Evolutionary conservation across 495 filamentous ascomycete genomes (phyloP).

Genomic region (Daldinia concentrica): DNA sequence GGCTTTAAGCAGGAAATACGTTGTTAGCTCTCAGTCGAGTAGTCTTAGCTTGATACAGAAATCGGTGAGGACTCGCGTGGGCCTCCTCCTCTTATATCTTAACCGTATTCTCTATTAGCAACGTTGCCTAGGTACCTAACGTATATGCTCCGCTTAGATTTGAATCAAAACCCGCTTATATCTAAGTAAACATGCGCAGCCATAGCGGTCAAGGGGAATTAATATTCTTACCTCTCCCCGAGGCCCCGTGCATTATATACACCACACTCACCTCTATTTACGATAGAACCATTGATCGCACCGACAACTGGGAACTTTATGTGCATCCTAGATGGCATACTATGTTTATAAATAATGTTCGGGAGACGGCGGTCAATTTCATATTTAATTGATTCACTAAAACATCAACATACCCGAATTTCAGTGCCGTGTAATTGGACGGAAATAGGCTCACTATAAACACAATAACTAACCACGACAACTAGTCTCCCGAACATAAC

Average conservation of each 20-base stretch:
- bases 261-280: background rate
- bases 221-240: background rate
- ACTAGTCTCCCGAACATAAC: background rate
- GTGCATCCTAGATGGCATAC: background rate
- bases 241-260: background rate
- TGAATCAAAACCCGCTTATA: no score
- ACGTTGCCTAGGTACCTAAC: no score
- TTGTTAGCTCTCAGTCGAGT: background rate
- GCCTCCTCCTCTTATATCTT: no score
- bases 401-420: background rate
- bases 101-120: no score
- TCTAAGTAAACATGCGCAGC: background rate
- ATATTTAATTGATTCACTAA: background rate
- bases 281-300: background rate
- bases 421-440: background rate
- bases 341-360: background rate
- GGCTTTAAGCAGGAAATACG: background rate
- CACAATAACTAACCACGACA: background rate
- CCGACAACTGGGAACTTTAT: background rate
- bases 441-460: background rate
- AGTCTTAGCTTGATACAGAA: constrained; percentile 4
- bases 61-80: background rate
- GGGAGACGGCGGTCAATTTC: background rate
- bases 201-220: background rate
- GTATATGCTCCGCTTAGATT: no score